phyloP scores from a whole-genome alignment of 805 yeast species.

The Spathaspora passalidarum region DNA sequence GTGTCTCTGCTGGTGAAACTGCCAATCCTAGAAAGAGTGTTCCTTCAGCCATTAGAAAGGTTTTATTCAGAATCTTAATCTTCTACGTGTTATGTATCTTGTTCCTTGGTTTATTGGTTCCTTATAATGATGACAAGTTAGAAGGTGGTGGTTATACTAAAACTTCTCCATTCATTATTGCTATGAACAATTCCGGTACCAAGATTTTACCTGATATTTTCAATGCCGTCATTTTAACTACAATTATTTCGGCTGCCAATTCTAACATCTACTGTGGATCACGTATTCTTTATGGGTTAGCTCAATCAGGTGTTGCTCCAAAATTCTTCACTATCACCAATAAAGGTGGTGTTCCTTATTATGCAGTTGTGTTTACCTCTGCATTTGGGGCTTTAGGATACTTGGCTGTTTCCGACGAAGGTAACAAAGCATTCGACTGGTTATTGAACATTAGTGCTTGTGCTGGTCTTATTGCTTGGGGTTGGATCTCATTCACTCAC shows the following conservation, averaged over 20 bases:
- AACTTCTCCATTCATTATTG: conserved; percentile 70
- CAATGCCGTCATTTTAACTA: conserved; percentile 64
- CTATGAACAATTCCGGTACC: conserved; percentile 68
- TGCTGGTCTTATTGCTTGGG: conserved; percentile 75
- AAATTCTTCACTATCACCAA: conserved; percentile 47
- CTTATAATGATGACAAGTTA: conserved; percentile 60
- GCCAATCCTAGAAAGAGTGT: conserved; percentile 66
- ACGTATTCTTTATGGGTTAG: conserved; percentile 62
- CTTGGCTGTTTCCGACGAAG: conserved; percentile 51
- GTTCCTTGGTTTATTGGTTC: conserved; percentile 69
- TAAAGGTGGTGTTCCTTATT: conserved; percentile 58
- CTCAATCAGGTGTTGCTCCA: conserved; percentile 59
- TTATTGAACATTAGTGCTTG: conserved; percentile 72
- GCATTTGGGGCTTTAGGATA: conserved; percentile 63
- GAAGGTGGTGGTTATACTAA: conserved; percentile 36
- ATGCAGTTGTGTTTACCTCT: conserved; percentile 56
- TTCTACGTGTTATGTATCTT: conserved; percentile 65
- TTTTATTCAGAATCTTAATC: conserved; percentile 59
- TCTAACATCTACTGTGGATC: conserved; percentile 73
- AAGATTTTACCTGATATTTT: conserved; percentile 63
- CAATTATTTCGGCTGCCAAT: conserved; percentile 78
- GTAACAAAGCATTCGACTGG: conserved; percentile 66
- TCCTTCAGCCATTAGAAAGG: conserved; percentile 70
- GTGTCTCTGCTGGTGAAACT: conserved; percentile 74
- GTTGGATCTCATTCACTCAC: conserved; percentile 61